Conservation (phyloP, 75 land plant genomes). For the Larix kaempferi region DNA sequence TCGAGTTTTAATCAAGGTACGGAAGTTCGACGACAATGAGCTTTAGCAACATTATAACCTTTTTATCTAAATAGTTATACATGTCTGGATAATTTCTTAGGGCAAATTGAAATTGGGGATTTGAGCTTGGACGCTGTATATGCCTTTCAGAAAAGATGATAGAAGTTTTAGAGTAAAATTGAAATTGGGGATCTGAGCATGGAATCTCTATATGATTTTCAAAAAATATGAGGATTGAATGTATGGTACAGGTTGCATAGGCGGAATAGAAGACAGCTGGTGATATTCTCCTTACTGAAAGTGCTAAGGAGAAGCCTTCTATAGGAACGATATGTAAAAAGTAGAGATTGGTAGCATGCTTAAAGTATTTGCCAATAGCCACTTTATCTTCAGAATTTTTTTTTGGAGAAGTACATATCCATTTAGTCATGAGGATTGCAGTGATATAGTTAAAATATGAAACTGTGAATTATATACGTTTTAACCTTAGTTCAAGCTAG, state of each 20-base stretch:
- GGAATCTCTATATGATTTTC: no score
- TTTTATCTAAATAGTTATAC: background rate
- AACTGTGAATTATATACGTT: no score
- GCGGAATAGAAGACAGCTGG: slow-evolving; percentile 77
- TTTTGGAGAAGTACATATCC: no score
- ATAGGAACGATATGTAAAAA: slow-evolving; percentile 54
- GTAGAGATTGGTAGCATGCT: background rate
- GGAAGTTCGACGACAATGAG: background rate
- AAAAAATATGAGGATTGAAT: background rate
- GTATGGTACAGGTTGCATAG: slow-evolving; percentile 44
- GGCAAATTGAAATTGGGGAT: background rate
- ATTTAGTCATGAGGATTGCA: no score
- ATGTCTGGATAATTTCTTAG: background rate
- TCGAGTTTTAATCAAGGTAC: slow-evolving; percentile 72
- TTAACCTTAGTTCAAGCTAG: no score
- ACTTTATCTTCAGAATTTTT: no score
- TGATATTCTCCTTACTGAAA: slow-evolving; percentile 59
- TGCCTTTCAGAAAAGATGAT: background rate
- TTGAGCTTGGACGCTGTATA: background rate
- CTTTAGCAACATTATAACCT: background rate
- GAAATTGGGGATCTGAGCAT: no score
- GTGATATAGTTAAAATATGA: no score
- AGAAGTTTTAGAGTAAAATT: no score
- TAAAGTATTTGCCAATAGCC: no score
- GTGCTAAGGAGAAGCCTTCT: slow-evolving; percentile 80